Evolutionary conservation across 768 basidiomycete genomes (phyloP).

Genomic region (Suillus alpinus): DNA sequence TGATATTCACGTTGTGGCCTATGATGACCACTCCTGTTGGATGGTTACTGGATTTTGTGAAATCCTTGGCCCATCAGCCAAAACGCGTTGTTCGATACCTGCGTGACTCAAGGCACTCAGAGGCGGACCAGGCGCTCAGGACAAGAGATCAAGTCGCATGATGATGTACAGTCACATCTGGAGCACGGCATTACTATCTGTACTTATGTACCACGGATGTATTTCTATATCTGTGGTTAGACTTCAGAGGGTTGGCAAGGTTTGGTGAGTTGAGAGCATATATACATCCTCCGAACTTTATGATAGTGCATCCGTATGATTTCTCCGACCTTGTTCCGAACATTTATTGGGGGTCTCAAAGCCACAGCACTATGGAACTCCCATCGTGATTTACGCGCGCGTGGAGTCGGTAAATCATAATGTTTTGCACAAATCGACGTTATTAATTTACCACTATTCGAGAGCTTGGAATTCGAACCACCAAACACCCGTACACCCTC

Average conservation of each 20-base stretch:
- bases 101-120: not conserved
- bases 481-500: not conserved
- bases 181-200: not conserved
- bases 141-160: not conserved
- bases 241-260: not conserved
- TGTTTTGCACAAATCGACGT: not conserved
- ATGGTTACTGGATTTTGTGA: not conserved
- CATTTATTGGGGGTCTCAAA: not conserved
- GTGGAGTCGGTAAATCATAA: not conserved
- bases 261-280: not conserved
- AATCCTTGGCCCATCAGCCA: not conserved
- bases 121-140: too few species aligned
- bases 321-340: not conserved
- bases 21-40: not conserved
- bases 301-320: not conserved
- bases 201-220: not conserved
- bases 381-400: not conserved
- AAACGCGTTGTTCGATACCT: not conserved
- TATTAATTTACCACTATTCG: not conserved
- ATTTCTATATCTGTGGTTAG: not conserved
- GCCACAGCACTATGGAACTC: not conserved
- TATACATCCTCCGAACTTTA: not conserved
- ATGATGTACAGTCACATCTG: too few species aligned
- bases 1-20: constrained; percentile 22
- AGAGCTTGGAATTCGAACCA: too few species aligned